A percentile compares a stretch with the other conserved stretches of the same genome.
These are phyloP conservation scores for Fonsecaea pugnacius DNA, from an alignment of 2,329 filamentous ascomycete species.

Conservation along the genomic window DNA sequence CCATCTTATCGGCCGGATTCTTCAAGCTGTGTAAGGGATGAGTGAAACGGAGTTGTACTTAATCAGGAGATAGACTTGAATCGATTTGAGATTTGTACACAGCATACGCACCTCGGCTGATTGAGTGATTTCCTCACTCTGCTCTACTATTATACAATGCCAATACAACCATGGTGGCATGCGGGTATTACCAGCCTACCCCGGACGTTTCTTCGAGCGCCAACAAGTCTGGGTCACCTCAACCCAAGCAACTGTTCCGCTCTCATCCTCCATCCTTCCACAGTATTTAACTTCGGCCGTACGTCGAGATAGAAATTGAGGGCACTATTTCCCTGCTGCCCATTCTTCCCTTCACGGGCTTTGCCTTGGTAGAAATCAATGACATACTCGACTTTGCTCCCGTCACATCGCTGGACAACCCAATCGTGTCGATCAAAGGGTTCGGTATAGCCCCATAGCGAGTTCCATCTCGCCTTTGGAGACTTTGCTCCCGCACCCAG, in stretches of 20 bases:
- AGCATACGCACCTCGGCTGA: neutral
- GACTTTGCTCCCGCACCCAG: conserved; percentile 63
- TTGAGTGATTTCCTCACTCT: neutral
- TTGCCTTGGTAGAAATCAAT: conserved; percentile 96
- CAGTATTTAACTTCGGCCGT: conserved; percentile 66
- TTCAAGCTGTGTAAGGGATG: neutral
- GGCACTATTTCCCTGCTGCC: conserved; percentile 42
- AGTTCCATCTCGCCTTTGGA: conserved; percentile 72
- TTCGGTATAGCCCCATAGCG: conserved; percentile 79
- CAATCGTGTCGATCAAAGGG: conserved; percentile 98
- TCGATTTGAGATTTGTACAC: conserved; percentile 19
- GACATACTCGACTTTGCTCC: conserved; percentile 79
- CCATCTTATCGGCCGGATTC: neutral
- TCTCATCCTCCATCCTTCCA: conserved; percentile 65
- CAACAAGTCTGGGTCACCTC: conserved; percentile 23
- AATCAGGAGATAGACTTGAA: conserved; percentile 15
- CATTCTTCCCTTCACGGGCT: conserved; percentile 40
- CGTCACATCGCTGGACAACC: conserved; percentile 89
- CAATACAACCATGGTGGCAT: neutral
- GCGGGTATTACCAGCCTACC: neutral
- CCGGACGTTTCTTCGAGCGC: neutral
- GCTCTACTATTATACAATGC: neutral
- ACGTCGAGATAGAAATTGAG: conserved; percentile 70
- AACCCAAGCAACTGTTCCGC: conserved; percentile 46
- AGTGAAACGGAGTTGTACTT: conserved; percentile 8